Evolutionary conservation across 2,329 filamentous ascomycete genomes (phyloP), one percentile per base, ranked within the genome.

Genomic region (Trichoderma polysporum): DNA sequence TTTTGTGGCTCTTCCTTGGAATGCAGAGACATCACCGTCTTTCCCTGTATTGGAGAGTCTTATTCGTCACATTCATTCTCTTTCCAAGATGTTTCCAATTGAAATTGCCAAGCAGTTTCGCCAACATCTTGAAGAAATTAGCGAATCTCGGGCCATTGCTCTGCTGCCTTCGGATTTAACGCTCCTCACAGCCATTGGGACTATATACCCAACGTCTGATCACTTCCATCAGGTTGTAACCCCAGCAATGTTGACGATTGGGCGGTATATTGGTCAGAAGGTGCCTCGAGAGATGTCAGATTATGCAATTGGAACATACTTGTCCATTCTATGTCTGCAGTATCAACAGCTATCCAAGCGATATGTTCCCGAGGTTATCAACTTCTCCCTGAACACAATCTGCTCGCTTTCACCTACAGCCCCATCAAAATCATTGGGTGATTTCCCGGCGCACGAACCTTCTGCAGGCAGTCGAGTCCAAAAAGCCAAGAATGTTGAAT

Each of bases 191-290:
- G 93, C 92, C 0, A 87, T 97, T 68, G 88, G 90, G 47, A 89
- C 88, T 2, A 91, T 96, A 62, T 99, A 97, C 74, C 94, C 95
- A 4, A 97, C 95, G 0, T 97, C 94, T 0, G 95, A 99, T 78
- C 94, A 98, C 79, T 99, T 98, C 79, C 95, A 99, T 74, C 91
- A 95, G 73, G 92, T 98, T 39, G 91, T 93, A 47, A 99, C 95
- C 1, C 95, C 95, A 2, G 91, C 94, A 0, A 91, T 93, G 79
- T 87, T 97, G 5, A 86, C 90, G n/a, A 92, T 98, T 78, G 87
- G 86, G 13, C 88, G 92, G 64, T 97, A 91, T 78, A 84, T 99
- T 29, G 92, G 91, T 1, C 88, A 97, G 72, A 92, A 89, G 66
- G 84, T 90, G 0, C 88, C 93, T 0, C 83, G 86, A 50, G 83